Base-by-base conservation (phyloP, 768 basidiomycete species). In the Rhizopogon vesiculosus region DNA sequence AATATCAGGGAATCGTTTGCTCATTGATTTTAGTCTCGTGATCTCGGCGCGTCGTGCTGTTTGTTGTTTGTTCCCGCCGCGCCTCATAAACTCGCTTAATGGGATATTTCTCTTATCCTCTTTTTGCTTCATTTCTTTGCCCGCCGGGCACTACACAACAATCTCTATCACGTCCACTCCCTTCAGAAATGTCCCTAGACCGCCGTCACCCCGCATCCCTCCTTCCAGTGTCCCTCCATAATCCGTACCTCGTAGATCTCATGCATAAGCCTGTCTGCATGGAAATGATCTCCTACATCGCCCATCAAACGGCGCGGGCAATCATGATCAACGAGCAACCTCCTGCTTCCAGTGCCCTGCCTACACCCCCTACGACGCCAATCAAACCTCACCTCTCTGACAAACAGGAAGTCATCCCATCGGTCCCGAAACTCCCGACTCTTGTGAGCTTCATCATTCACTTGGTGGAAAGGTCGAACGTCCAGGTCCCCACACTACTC, bases 401-500 rank as follows among this genome's bases (percentile, higher is more conserved):
- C 62, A 59, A 57, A 52, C 62, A 60, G 66, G 65, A 68, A 49
- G 19, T 4, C 25, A 40, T 62, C 29, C 46, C 19, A 35, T 33
- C 15, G 18, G 8, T 8, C 15, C 46, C 59, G n/a, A 63, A 64
- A 25, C 74, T 87, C 31, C 84, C 91, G 38, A 79, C 85, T 39
- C 76, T 99, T 49, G 83, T 90, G 62, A 80, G 86, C 53, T 99
- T 97, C 71, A 95, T 99, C 68, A 72, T 81, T 53, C 83, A 84
- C 65, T 78, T 98, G 53, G 85, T 93, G 59, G 77, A 84, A 58
- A 79, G 80, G 66, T 90, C 90, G 42, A 91, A 93, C 65, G 93
- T 98, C 46, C 92, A 93, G 69, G 91, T 92, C 6, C 79, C 92
- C 28, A 98, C 94, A 19, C 79, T 99, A 53, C 84, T 97, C 51